Evolutionary conservation across 2,329 filamentous ascomycete species (phyloP).

Genomic region (Macrophomina pseudophaseolina): DNA sequence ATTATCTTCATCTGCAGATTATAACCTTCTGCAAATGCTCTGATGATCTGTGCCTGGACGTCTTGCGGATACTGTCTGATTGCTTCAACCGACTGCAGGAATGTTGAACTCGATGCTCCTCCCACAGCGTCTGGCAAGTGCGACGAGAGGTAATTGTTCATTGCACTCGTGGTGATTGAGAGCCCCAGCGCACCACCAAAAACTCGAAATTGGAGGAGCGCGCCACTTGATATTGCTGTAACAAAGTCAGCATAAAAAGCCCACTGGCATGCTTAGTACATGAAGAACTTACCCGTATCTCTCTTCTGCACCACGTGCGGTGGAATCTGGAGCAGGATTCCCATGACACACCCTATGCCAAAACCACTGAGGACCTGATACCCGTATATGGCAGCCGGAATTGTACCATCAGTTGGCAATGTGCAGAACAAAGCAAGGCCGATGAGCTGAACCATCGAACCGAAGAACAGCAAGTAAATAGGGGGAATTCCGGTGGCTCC

Average conservation of each 20-base stretch:
- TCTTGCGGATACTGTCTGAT: neutral
- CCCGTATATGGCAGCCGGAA: conserved; percentile 20
- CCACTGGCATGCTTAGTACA: neutral
- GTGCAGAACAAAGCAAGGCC: conserved; percentile 3
- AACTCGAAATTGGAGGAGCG: neutral
- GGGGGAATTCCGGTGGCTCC: neutral
- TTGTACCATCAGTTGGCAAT: neutral
- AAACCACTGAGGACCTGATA: conserved; percentile 19
- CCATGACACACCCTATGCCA: conserved; percentile 21
- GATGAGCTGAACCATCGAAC: conserved; percentile 3
- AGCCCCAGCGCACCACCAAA: neutral
- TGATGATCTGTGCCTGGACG: neutral
- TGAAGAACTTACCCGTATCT: conserved; percentile 14
- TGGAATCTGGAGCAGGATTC: conserved; percentile 16
- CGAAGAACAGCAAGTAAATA: conserved; percentile 13
- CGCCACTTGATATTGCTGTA: neutral
- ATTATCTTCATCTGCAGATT: neutral
- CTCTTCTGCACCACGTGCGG: conserved; percentile 15
- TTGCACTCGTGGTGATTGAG: neutral
- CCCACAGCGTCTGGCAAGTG: neutral
- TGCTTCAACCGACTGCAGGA: neutral
- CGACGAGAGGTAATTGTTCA: neutral
- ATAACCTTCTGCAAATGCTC: neutral
- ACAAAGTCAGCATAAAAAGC: neutral
- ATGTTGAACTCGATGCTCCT: neutral